Evolutionary conservation across 78 protist genomes (phyloP).

Genomic region (Dictyostelium purpureum): DNA sequence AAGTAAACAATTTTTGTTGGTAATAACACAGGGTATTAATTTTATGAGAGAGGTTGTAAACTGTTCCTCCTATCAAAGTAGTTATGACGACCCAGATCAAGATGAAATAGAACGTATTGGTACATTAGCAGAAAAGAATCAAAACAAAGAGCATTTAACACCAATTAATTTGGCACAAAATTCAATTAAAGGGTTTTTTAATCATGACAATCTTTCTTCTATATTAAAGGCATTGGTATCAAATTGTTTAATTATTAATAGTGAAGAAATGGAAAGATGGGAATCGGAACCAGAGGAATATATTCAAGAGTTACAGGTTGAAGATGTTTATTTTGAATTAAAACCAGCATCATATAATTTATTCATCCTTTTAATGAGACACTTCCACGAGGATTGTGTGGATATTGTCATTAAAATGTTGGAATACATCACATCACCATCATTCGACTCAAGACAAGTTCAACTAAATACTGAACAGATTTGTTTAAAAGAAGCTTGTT

Average conservation of each 20-base stretch:
- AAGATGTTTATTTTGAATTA: background rate
- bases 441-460: background rate
- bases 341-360: conserved; percentile 28
- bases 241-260: conserved; percentile 24
- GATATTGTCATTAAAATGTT: conserved; percentile 6
- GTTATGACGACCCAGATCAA: background rate
- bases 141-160: background rate
- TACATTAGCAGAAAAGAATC: background rate
- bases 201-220: background rate
- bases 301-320: background rate
- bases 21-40: conserved; percentile 13
- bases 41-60: conserved; percentile 20
- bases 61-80: conserved; percentile 35
- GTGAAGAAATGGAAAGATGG: conserved; percentile 39
- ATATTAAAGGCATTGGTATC: conserved; percentile 48
- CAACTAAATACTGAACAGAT: background rate
- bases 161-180: conserved; percentile 25
- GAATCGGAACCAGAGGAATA: conserved; percentile 40
- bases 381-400: conserved; percentile 35
- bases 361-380: conserved; percentile 52
- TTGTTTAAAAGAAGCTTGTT: conserved; percentile 50
- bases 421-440: background rate
- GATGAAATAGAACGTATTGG: conserved; percentile 13
- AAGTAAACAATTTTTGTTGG: background rate
- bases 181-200: background rate